These are phyloP conservation scores for Cochlearia excelsa DNA, from an alignment of 345 rosid genomes.

Conservation along the genomic window DNA sequence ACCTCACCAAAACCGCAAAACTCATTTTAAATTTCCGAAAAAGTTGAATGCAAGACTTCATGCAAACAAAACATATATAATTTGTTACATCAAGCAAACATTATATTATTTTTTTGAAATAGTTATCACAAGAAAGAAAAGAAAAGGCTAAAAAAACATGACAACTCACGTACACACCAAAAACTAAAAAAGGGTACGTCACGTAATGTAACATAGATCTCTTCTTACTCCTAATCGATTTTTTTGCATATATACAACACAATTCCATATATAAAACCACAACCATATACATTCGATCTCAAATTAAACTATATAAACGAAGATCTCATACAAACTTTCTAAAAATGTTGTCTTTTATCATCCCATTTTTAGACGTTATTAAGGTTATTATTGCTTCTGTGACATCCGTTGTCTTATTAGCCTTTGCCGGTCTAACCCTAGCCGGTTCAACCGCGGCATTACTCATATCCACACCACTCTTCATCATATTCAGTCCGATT, in stretches of 20 bases:
- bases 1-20: no score
- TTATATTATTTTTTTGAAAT: no score
- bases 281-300: no score
- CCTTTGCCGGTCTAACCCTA: slow-evolving; percentile 55
- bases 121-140: no score
- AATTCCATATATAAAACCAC: no score
- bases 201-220: neutral
- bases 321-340: neutral
- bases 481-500: slow-evolving; percentile 77
- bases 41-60: no score
- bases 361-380: slow-evolving; percentile 14
- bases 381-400: slow-evolving; percentile 40
- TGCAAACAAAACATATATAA: no score
- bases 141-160: neutral
- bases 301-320: no score
- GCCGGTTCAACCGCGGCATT: slow-evolving; percentile 60
- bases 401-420: slow-evolving; percentile 56
- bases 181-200: neutral
- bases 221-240: neutral
- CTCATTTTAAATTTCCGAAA: no score
- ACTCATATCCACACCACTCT: slow-evolving; percentile 60
- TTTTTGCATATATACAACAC: neutral
- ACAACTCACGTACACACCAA: neutral
- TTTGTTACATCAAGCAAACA: no score
- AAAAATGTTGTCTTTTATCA: slow-evolving; percentile 23